Conservation (phyloP, 2,329 filamentous ascomycete species). For the Cladorrhinum sp. region DNA sequence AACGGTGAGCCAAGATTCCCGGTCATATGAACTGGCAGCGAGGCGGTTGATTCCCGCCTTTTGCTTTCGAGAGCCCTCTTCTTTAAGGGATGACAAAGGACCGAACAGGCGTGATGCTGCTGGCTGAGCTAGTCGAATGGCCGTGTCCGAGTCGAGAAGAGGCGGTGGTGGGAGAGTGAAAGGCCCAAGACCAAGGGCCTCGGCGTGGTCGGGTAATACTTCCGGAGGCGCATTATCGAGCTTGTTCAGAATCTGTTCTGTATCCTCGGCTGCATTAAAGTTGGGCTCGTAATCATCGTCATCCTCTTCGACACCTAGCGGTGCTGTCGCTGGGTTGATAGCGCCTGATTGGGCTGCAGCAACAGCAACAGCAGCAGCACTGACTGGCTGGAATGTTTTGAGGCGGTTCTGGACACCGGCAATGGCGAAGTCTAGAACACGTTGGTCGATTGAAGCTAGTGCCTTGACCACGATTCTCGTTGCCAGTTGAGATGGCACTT, state of each 20-base stretch:
- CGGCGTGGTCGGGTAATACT: constrained; percentile 43
- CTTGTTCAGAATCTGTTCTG: constrained; percentile 74
- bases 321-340: constrained; percentile 57
- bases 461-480: constrained; percentile 79
- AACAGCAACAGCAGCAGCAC: constrained; percentile 31
- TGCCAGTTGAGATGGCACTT: constrained; percentile 71
- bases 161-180: constrained; percentile 79
- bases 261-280: constrained; percentile 72
- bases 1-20: constrained; percentile 88
- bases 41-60: constrained; percentile 77
- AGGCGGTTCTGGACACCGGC: constrained; percentile 58
- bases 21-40: constrained; percentile 78
- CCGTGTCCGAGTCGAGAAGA: constrained; percentile 67
- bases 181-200: constrained; percentile 60
- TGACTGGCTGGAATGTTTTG: constrained; percentile 41
- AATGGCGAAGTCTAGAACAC: constrained; percentile 68
- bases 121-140: constrained; percentile 69
- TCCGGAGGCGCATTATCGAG: constrained; percentile 66
- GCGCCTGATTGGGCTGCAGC: constrained; percentile 40
- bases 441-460: constrained; percentile 67
- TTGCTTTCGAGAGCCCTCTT: constrained; percentile 59
- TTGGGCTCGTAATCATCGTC: constrained; percentile 92
- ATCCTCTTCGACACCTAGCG: constrained; percentile 67
- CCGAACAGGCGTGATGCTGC: constrained; percentile 75
- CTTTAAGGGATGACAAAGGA: constrained; percentile 71